Evolutionary conservation across 2,329 filamentous ascomycete genomes (phyloP).

Genomic region (Cercospora citrullina): DNA sequence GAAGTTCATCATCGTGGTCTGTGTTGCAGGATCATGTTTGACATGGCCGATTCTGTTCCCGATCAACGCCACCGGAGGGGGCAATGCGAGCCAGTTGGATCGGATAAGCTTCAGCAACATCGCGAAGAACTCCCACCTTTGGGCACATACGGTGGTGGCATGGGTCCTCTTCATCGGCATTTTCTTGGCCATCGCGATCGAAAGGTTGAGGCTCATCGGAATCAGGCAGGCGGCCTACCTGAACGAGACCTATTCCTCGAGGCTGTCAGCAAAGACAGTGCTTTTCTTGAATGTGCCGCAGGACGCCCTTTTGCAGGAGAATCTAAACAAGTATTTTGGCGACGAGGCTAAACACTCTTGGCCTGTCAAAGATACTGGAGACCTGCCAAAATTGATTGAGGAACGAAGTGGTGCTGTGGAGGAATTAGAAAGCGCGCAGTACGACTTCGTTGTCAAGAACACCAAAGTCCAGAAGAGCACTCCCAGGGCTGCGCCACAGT

Average conservation of each 20-base stretch:
- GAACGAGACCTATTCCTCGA: conserved; percentile 46
- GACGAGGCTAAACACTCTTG: conserved; percentile 43
- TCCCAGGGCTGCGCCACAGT: background rate
- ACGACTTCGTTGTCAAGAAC: conserved; percentile 45
- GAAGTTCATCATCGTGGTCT: conserved; percentile 46
- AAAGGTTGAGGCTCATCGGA: conserved; percentile 51
- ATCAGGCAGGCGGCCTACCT: conserved; percentile 51
- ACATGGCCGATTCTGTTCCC: conserved; percentile 52
- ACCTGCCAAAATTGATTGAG: conserved; percentile 47
- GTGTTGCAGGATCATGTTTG: conserved; percentile 45
- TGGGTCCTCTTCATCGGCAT: conserved; percentile 46
- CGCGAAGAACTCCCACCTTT: conserved; percentile 45
- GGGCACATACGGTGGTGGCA: conserved; percentile 47
- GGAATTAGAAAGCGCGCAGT: conserved; percentile 48
- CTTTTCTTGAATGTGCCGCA: conserved; percentile 50
- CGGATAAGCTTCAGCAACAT: conserved; percentile 43
- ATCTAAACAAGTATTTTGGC: conserved; percentile 40
- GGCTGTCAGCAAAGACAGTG: conserved; percentile 50
- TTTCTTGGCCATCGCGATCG: conserved; percentile 47
- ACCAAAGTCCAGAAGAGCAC: conserved; percentile 28
- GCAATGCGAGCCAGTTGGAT: conserved; percentile 37
- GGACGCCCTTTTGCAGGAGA: conserved; percentile 34
- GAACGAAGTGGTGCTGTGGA: conserved; percentile 46
- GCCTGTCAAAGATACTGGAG: conserved; percentile 49
- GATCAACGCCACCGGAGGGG: conserved; percentile 46